Percentiles rank a stretch among this genome's conserved stretches.
These are phyloP conservation scores for Furcasterigmium furcatum DNA, from an alignment of 2,329 filamentous ascomycete genomes.

Conservation along the genomic window DNA sequence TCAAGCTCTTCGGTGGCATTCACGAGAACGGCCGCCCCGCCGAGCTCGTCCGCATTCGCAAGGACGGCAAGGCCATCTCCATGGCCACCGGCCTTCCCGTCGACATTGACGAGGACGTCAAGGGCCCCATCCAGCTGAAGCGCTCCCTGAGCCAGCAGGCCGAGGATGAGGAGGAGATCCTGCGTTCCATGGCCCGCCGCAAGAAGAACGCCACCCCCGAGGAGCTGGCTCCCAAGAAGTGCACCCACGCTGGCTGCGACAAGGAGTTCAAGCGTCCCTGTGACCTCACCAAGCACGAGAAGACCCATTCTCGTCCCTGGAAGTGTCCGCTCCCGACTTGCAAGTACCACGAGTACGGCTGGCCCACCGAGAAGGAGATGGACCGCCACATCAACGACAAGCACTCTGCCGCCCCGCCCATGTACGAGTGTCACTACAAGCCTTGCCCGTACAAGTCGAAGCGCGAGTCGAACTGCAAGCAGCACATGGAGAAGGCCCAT, in stretches of 20 bases:
- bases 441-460: conserved; percentile 93
- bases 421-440: conserved; percentile 80
- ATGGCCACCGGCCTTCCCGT: conserved; percentile 68
- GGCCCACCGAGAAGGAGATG: conserved; percentile 97
- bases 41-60: conserved; percentile 78
- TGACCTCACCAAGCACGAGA: conserved; percentile 96
- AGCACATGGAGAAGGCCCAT: conserved; percentile 98
- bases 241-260: conserved; percentile 71
- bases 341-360: conserved; percentile 88
- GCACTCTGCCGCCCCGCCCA: conserved; percentile 74
- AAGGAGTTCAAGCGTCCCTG: conserved; percentile 97
- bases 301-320: conserved; percentile 94
- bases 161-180: conserved; percentile 77
- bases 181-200: conserved; percentile 90
- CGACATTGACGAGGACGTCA: conserved; percentile 46
- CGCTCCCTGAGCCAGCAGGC: conserved; percentile 66
- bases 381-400: conserved; percentile 96
- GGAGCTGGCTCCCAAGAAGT: conserved; percentile 76
- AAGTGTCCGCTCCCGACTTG: conserved; percentile 82
- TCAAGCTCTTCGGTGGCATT: conserved; percentile 79
- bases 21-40: conserved; percentile 78
- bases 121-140: conserved; percentile 54
- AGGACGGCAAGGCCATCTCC: conserved; percentile 76
- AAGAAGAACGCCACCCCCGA: conserved; percentile 90
- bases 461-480: conserved; percentile 94